Base-by-base conservation (phyloP, 805 yeast genomes). In the Schizosaccharomyces osmophilus region DNA sequence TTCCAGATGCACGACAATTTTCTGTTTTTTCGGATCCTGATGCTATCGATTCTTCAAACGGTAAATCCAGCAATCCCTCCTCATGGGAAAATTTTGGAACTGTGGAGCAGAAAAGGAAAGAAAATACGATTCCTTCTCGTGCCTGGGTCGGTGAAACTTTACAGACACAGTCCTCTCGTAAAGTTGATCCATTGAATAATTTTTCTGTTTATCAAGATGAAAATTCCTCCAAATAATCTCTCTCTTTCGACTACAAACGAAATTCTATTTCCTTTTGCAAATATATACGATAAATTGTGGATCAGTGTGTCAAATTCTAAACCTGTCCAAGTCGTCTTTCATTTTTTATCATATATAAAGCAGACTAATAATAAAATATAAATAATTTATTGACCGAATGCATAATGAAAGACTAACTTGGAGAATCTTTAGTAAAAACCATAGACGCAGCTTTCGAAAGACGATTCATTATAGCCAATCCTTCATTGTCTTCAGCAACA, bases 381-480 rank as follows among this genome's bases (percentile, higher is more conserved):
- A 42, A 42, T 42, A 42, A 42, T 42, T 42, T 19, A 17, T 42
- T 42, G 5, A 42, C 22, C 4, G 48, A 4, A n/a, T n/a, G n/a
- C 48, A 42, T 17, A 36, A 36, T 11, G 41, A 11, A n/a, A n/a
- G 41, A 13, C 41, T 36, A 45, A 45, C 13, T 9, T 8, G 26
- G 13, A 45, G 26, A 24, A 9, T 24, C 51, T 24, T 45, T 24
- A 36, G 41, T 36, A 45, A 45, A 45, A 55, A 57, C 48, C 42
- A 31, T 78, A 5, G 79, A 72, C 0, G 97, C 94, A 3, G 97
- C 97, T 70, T 89, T 89, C 43, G 78, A 75, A 41, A 90, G 74
- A 66, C 98, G 74, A 70, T 93, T 93, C 96, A 93, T 90, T 45
- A 93, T 84, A 0, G 98, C 98, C 62, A 89, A 75, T 0, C 98